Percentiles rank a stretch among this genome's conserved stretches.
phyloP scores from a whole-genome alignment of 164 flowering plant genomes.

The Akebia trifoliata region DNA sequence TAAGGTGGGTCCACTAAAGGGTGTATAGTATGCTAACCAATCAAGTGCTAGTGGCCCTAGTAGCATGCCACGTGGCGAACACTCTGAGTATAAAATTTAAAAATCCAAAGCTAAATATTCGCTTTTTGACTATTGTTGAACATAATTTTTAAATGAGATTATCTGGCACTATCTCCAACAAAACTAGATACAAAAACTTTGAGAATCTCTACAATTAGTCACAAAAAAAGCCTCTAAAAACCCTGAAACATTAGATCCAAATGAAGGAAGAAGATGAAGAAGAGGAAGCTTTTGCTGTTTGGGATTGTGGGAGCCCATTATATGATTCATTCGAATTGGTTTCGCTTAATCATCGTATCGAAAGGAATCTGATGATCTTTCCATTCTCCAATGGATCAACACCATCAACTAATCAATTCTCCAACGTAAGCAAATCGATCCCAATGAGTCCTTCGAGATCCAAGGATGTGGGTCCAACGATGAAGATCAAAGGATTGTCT shows the following conservation, averaged over 20 bases:
- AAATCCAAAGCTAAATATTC: too few species aligned
- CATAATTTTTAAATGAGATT: too few species aligned
- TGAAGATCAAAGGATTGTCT: neutral
- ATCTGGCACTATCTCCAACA: too few species aligned
- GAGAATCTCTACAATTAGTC: neutral
- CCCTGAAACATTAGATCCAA: neutral
- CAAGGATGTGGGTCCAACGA: neutral
- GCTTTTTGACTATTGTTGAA: too few species aligned
- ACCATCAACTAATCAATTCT: neutral
- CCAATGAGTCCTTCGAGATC: neutral
- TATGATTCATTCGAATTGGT: constrained; percentile 68
- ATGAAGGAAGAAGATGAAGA: constrained; percentile 15
- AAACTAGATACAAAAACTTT: too few species aligned
- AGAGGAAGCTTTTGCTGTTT: constrained; percentile 14
- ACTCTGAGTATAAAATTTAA: too few species aligned
- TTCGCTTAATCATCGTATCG: constrained; percentile 45
- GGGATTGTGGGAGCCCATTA: constrained; percentile 75
- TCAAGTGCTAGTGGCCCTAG: too few species aligned
- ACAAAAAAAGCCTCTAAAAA: neutral
- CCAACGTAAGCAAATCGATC: neutral
- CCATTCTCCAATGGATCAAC: constrained; percentile 23
- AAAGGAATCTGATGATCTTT: constrained; percentile 43
- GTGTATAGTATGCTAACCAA: too few species aligned
- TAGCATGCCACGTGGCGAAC: too few species aligned
- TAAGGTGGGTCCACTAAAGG: too few species aligned